Conservation (phyloP, 83 land plant species). For the Diphasiastrum complanatum region DNA sequence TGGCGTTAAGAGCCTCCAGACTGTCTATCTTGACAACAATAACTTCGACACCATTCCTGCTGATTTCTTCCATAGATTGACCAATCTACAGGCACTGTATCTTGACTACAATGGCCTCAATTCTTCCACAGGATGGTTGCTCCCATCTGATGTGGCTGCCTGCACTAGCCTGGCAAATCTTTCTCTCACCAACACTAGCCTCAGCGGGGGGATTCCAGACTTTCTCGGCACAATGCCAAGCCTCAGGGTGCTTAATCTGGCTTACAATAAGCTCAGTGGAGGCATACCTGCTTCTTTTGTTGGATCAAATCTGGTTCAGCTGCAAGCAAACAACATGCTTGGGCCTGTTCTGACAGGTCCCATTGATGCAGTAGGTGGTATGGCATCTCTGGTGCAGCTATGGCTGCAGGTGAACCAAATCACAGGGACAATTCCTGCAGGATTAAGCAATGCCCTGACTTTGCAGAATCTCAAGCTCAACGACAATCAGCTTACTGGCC, state of each 20-base stretch:
- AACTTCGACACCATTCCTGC: neutral
- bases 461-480: neutral
- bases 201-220: neutral
- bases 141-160: no score
- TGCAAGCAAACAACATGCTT: no score
- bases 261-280: no score
- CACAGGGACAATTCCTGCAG: neutral
- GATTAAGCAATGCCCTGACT: neutral
- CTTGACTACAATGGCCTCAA: no score
- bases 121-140: no score
- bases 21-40: neutral
- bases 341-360: neutral
- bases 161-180: neutral
- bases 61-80: neutral
- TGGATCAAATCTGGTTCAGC: no score
- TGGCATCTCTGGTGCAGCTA: neutral
- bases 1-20: neutral
- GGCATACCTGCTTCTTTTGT: neutral
- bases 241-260: no score
- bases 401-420: conserved; percentile 1
- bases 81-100: neutral
- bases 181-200: neutral
- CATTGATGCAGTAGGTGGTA: neutral
- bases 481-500: neutral
- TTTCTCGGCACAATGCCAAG: neutral